Base-by-base conservation (phyloP, 2,329 filamentous ascomycete genomes). In the Fusarium subglutinans region DNA sequence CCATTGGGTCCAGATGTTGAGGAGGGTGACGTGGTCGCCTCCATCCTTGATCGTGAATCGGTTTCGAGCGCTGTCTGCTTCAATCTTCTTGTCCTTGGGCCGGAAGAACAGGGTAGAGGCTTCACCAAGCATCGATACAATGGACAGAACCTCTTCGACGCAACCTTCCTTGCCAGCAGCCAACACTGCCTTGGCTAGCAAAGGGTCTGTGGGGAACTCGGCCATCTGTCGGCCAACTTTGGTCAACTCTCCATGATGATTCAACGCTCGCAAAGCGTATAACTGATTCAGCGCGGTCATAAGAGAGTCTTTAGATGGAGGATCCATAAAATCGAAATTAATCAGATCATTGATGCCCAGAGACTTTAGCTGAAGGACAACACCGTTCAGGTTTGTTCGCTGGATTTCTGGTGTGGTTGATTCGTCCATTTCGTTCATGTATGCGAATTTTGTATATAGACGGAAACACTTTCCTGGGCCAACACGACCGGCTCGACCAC, bases 1-100 rank as follows among this genome's bases (percentile, higher is more conserved):
- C 93, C 95, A 99, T 81, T 98, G 94, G 78, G 96, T 96, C 91
- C 92, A 99, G 77, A 99, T 92, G 79, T 98, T 98, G 54, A 98
- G 90, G 4, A 97, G 89, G 0, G 94, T 95, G 10, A 96, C 81
- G 78, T 98, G 94, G 80, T 99, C 96, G 47, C 96, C 96, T 41
- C 95, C 95, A 70, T 97, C 95, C 77, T 94, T 94, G 80, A 96
- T 87, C 0, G 94, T 97, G 83, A 98, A 98, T 4, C 96, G 90
- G 41, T 93, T 92, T 20, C 95, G 91, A 0, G 96, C 96, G 70
- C 93, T 94, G 82, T 99, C 96, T 18, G 96, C 96, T 79, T 98
- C 94, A 35, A 98, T 92, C 82, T 98, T 98, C 86, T 98, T 98
- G 84, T 99, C 95, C 81, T 98, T 98, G 26, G 96, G 95, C 0